Evolutionary conservation across 495 filamentous ascomycete genomes (phyloP).

Genomic region (Aspergillus affinis): DNA sequence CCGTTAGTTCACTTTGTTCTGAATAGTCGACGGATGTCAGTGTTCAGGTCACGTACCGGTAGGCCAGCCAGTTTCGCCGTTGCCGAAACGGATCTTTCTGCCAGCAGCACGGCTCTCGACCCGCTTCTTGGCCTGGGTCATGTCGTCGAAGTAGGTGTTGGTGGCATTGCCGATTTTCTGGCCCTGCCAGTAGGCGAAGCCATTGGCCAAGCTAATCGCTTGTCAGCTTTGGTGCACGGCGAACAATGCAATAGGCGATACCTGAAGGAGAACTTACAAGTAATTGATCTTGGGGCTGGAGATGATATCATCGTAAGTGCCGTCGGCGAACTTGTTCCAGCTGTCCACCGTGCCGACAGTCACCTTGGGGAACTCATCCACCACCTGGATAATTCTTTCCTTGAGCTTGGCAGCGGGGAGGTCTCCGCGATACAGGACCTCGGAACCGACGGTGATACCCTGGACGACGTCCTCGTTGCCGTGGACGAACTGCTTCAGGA

Average conservation of each 20-base stretch:
- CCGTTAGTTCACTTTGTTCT: not conserved
- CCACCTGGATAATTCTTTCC: conserved; percentile 61
- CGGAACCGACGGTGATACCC: conserved; percentile 77
- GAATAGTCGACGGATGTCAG: not conserved
- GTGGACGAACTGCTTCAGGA: conserved; percentile 53
- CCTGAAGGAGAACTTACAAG: conserved; percentile 41
- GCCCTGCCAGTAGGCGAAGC: conserved; percentile 85
- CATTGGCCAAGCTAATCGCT: conserved; percentile 61
- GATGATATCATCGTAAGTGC: conserved; percentile 68
- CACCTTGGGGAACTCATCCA: conserved; percentile 50
- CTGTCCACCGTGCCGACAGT: conserved; percentile 76
- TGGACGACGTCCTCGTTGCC: conserved; percentile 60
- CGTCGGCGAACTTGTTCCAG: conserved; percentile 80
- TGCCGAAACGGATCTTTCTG: conserved; percentile 64
- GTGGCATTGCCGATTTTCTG: conserved; percentile 61
- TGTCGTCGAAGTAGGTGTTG: conserved; percentile 71
- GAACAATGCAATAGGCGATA: not conserved
- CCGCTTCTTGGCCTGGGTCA: conserved; percentile 67
- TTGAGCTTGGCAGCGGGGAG: conserved; percentile 64
- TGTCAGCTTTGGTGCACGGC: not conserved
- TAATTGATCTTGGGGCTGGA: conserved; percentile 57
- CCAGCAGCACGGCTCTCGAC: conserved; percentile 60
- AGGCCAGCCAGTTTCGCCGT: conserved; percentile 76
- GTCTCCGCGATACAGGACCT: conserved; percentile 72
- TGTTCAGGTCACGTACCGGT: conserved; percentile 39